A percentile compares a stretch with the other conserved stretches of the same genome.
These are phyloP conservation scores for Stephanodiscus minutulus DNA, from an alignment of 108 stramenopile genomes.

Conservation along the genomic window DNA sequence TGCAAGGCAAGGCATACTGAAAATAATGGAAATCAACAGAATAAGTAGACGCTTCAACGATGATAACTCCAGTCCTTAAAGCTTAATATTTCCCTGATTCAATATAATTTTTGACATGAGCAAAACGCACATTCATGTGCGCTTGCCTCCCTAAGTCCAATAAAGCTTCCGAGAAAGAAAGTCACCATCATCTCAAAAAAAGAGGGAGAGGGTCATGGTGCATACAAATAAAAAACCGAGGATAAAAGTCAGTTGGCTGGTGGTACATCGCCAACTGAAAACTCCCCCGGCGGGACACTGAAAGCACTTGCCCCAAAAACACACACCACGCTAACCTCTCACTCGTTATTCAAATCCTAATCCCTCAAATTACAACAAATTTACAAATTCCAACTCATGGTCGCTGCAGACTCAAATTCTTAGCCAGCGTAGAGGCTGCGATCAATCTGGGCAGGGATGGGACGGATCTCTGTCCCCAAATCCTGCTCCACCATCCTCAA, in stretches of 20 bases:
- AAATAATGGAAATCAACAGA: not conserved
- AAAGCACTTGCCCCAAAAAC: constrained; percentile 42
- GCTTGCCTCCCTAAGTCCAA: not conserved
- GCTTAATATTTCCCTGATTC: not conserved
- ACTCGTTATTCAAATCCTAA: constrained; percentile 26
- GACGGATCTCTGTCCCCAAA: constrained; percentile 96
- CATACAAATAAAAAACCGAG: constrained; percentile 35
- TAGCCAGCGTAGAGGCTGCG: constrained; percentile 96
- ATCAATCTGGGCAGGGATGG: constrained; percentile 95
- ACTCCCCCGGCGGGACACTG: constrained; percentile 26
- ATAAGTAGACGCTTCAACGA: constrained; percentile 7
- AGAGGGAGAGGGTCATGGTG: constrained; percentile 54
- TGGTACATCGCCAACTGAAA: constrained; percentile 42
- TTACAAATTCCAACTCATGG: not conserved
- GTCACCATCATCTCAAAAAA: constrained; percentile 34
- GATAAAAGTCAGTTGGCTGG: constrained; percentile 40
- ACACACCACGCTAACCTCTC: constrained; percentile 57
- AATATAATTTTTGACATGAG: not conserved
- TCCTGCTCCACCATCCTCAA: constrained; percentile 93
- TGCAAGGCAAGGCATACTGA: too few species aligned
- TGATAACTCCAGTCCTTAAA: constrained; percentile 29
- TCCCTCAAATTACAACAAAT: constrained; percentile 17
- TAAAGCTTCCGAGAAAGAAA: constrained; percentile 1
- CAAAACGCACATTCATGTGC: constrained; percentile 11
- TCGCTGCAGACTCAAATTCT: constrained; percentile 5